Conservation (phyloP, 2,329 filamentous ascomycete species). For the Ophiocordyceps unilateralis region DNA sequence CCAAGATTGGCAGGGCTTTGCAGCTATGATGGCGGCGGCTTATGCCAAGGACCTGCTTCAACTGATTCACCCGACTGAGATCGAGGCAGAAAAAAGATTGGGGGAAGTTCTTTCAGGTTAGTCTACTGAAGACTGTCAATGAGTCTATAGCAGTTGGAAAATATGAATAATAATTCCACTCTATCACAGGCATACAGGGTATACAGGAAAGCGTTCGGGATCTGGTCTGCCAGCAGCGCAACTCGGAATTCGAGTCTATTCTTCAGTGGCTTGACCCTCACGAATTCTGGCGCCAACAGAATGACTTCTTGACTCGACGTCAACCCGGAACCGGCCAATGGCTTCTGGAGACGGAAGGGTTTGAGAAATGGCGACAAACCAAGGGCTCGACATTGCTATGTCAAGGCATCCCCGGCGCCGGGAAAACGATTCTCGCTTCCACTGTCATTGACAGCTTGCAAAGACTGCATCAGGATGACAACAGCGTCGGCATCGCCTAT, state of each 20-base stretch:
- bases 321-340: not conserved
- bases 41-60: slow-evolving; percentile 9
- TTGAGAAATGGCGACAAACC: not conserved
- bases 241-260: not conserved
- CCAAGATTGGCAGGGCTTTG: slow-evolving; percentile 12
- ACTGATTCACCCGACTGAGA: not conserved
- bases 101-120: not conserved
- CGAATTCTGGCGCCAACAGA: not conserved
- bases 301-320: not conserved
- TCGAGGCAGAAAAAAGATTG: not conserved
- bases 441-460: not conserved
- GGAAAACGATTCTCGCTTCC: not conserved
- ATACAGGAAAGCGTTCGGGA: not conserved
- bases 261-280: not conserved
- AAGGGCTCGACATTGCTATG: not conserved
- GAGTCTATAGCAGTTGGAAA: not conserved
- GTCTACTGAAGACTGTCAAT: not conserved
- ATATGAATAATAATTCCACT: no score
- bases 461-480: not conserved
- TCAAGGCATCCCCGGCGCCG: not conserved
- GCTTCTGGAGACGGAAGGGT: not conserved
- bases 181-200: not conserved
- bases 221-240: not conserved
- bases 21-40: slow-evolving; percentile 10
- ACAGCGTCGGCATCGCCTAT: not conserved